These are phyloP conservation scores for Sapria himalayana DNA, from an alignment of 345 rosid species.

Conservation along the genomic window DNA sequence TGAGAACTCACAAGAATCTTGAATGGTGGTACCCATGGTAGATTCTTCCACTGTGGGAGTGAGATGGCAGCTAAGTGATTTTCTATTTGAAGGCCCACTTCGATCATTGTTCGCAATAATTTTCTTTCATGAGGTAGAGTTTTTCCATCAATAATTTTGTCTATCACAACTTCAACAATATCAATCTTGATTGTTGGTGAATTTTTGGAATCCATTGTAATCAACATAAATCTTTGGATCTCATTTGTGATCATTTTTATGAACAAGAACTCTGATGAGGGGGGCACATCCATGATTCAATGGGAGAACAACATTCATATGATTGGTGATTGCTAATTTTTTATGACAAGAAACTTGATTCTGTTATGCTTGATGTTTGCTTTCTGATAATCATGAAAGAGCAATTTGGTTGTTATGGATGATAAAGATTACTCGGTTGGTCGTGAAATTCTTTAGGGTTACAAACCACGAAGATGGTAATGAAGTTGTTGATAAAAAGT, in stretches of 20 bases:
- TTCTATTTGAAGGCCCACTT: slow-evolving; percentile 60
- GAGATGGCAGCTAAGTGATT: slow-evolving; percentile 67
- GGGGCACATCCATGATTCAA: slow-evolving; percentile 43
- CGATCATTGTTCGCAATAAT: slow-evolving; percentile 46
- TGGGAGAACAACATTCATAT: slow-evolving; percentile 53
- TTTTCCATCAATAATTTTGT: slow-evolving; percentile 31
- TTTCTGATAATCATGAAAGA: slow-evolving; percentile 15
- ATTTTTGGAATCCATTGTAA: no score
- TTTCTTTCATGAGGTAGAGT: slow-evolving; percentile 47
- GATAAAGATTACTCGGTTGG: slow-evolving; percentile 4
- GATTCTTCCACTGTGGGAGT: slow-evolving; percentile 82
- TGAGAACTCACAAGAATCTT: slow-evolving; percentile 36
- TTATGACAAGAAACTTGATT: slow-evolving; percentile 43
- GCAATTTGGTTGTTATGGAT: slow-evolving; percentile 9
- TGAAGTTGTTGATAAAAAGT: slow-evolving; percentile 31
- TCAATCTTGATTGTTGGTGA: slow-evolving; percentile 15
- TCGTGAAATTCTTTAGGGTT: slow-evolving; percentile 9
- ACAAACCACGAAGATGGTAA: slow-evolving; percentile 19
- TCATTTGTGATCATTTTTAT: slow-evolving; percentile 30
- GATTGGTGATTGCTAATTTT: slow-evolving; percentile 23
- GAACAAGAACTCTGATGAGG: slow-evolving; percentile 53
- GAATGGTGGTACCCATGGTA: slow-evolving; percentile 56
- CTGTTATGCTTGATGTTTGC: slow-evolving; percentile 67
- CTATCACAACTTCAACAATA: slow-evolving; percentile 20
- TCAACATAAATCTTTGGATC: no score